phyloP scores from a whole-genome alignment of 768 basidiomycete genomes.

The Russula vinacea region DNA sequence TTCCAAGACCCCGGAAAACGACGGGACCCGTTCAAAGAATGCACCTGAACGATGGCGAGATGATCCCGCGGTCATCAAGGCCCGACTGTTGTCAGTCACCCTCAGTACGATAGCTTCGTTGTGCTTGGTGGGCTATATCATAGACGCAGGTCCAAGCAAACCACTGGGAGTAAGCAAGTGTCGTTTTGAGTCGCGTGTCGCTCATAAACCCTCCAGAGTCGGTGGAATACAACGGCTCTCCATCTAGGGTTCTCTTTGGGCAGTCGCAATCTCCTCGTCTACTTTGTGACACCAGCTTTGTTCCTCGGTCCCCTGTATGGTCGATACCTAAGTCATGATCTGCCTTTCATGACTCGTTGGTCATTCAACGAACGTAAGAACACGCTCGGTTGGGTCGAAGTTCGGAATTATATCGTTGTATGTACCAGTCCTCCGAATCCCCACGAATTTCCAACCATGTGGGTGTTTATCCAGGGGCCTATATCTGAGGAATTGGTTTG shows the following conservation, averaged over 20 bases:
- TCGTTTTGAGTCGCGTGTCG: not conserved
- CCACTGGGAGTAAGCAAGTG: conserved; percentile 28
- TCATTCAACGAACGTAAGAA: conserved; percentile 42
- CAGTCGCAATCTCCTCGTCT: conserved; percentile 41
- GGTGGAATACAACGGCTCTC: conserved; percentile 31
- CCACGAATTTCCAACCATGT: not conserved
- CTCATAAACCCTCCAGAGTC: conserved; percentile 7
- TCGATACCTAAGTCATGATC: conserved; percentile 41
- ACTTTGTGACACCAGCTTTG: conserved; percentile 67
- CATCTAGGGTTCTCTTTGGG: conserved; percentile 31
- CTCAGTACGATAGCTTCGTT: conserved; percentile 61
- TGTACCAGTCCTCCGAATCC: conserved; percentile 28
- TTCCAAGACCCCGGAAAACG: conserved; percentile 34
- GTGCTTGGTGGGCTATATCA: conserved; percentile 45
- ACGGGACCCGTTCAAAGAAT: conserved; percentile 35
- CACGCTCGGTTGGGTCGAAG: conserved; percentile 50
- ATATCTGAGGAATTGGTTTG: conserved; percentile 93
- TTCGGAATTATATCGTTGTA: conserved; percentile 67
- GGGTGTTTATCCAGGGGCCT: conserved; percentile 59
- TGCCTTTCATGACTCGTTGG: conserved; percentile 59
- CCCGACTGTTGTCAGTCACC: conserved; percentile 66
- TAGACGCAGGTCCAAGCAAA: conserved; percentile 36
- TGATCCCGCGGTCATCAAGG: conserved; percentile 81
- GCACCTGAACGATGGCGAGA: conserved; percentile 63
- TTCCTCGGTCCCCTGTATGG: conserved; percentile 77